Evolutionary conservation across 352 stramenopile genomes (phyloP).

Genomic region (Discostella stelligera): DNA sequence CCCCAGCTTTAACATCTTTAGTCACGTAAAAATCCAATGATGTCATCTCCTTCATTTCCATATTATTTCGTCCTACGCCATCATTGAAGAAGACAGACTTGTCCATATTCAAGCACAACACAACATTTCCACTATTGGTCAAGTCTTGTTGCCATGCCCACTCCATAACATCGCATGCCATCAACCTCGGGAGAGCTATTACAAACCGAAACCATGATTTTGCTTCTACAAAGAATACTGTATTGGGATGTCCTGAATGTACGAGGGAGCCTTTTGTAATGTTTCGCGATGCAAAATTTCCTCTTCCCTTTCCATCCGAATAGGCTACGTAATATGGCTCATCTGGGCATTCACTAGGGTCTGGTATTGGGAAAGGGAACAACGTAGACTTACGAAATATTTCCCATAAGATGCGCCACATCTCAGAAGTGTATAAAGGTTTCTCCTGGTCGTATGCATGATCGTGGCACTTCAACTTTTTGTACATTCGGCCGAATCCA

Average conservation of each 20-base stretch:
- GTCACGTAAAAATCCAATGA: slow-evolving; percentile 35
- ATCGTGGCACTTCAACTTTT: slow-evolving; percentile 22
- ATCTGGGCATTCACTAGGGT: not conserved
- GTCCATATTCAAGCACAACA: slow-evolving; percentile 31
- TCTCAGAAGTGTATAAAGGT: slow-evolving; percentile 31
- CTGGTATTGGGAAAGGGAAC: slow-evolving; percentile 31
- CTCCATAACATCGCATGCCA: slow-evolving; percentile 32
- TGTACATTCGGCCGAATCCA: slow-evolving; percentile 18
- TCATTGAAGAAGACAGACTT: slow-evolving; percentile 32
- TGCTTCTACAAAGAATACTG: slow-evolving; percentile 28
- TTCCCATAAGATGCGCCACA: slow-evolving; percentile 26
- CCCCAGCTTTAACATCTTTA: slow-evolving; percentile 19
- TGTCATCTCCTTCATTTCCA: slow-evolving; percentile 21
- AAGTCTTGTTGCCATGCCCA: slow-evolving; percentile 34
- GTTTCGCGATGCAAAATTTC: slow-evolving; percentile 28
- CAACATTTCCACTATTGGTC: slow-evolving; percentile 29
- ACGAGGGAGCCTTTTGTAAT: slow-evolving; percentile 29
- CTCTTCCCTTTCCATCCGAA: slow-evolving; percentile 26
- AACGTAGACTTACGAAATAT: slow-evolving; percentile 26
- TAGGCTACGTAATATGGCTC: slow-evolving; percentile 9
- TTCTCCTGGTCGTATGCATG: slow-evolving; percentile 28
- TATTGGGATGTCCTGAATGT: slow-evolving; percentile 25
- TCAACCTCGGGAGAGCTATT: slow-evolving; percentile 18
- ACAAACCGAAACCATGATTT: slow-evolving; percentile 35
- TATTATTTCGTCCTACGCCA: slow-evolving; percentile 23